These are phyloP conservation scores for Suillus paluster DNA, from an alignment of 768 basidiomycete species.

Conservation along the genomic window DNA sequence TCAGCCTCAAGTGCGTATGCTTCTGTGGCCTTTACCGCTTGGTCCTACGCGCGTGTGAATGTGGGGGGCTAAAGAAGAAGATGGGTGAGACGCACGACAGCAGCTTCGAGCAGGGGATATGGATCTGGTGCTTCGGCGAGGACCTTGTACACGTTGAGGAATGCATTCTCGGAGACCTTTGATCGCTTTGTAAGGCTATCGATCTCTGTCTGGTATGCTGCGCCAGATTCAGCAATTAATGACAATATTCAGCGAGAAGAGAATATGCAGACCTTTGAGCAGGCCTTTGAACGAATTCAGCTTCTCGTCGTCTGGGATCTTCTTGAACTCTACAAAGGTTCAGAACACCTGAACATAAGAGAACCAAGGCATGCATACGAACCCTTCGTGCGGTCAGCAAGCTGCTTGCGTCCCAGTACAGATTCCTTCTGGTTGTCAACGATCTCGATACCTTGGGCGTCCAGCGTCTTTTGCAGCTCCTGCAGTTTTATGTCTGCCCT, in stretches of 20 bases:
- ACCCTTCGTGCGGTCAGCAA: constrained; percentile 98
- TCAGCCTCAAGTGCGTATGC: constrained; percentile 77
- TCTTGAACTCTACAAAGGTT: constrained; percentile 82
- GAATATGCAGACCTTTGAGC: constrained; percentile 67
- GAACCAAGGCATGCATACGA: constrained; percentile 12
- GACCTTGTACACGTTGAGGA: constrained; percentile 96
- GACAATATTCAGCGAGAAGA: constrained; percentile 3
- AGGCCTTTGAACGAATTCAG: constrained; percentile 85
- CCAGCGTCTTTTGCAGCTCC: constrained; percentile 92
- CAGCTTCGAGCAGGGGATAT: constrained; percentile 93
- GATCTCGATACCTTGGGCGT: constrained; percentile 90
- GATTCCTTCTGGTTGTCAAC: constrained; percentile 99
- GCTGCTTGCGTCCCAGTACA: constrained; percentile 87
- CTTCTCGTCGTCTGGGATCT: constrained; percentile 90
- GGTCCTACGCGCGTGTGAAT: constrained; percentile 60
- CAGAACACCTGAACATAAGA: not conserved
- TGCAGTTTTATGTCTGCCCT: constrained; percentile 78
- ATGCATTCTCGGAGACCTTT: constrained; percentile 92
- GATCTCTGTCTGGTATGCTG: constrained; percentile 96
- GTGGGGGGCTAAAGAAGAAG: not conserved
- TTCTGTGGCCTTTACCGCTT: constrained; percentile 88
- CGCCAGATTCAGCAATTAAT: not conserved
- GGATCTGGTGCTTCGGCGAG: constrained; percentile 97
- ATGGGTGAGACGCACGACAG: constrained; percentile 61
- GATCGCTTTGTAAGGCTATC: constrained; percentile 93